phyloP scores from a whole-genome alignment of 2,329 filamentous ascomycete genomes.

The Phyllosticta paracitricarpa region DNA sequence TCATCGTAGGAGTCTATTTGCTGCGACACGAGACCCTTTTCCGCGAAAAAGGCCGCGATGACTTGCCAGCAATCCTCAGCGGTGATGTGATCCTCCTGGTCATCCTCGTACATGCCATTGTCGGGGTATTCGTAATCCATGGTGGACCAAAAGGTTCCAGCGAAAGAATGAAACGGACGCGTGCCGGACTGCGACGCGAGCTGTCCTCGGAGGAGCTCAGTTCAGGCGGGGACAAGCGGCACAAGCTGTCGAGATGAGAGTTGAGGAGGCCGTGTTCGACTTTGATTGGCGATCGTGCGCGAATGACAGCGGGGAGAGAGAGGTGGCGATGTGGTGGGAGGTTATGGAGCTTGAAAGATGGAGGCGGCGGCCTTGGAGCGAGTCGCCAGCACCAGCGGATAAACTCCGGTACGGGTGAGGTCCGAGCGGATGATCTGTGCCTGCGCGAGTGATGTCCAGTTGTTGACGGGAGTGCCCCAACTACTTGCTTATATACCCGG shows the following conservation, averaged over 20 bases:
- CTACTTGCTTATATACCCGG: too few relatives aligned
- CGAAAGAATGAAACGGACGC: neutral
- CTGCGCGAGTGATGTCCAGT: neutral
- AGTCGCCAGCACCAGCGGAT: too few relatives aligned
- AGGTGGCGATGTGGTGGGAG: neutral
- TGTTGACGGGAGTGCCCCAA: neutral
- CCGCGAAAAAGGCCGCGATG: constrained; percentile 93
- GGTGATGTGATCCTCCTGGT: constrained; percentile 61
- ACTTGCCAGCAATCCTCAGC: constrained; percentile 98
- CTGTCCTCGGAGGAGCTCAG: neutral
- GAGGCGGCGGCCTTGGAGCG: neutral
- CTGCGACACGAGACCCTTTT: constrained; percentile 91
- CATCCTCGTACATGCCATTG: constrained; percentile 34
- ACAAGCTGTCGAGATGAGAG: neutral
- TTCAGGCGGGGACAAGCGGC: neutral
- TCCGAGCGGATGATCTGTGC: neutral
- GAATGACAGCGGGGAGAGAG: neutral
- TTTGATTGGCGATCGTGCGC: neutral
- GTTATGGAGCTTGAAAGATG: neutral
- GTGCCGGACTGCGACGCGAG: neutral
- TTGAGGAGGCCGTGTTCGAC: neutral
- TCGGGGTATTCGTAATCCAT: constrained; percentile 49
- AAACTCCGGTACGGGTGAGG: too few relatives aligned
- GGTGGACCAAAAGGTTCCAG: neutral
- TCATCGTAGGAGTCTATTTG: constrained; percentile 98